Evolutionary conservation across 306 rosid genomes (phyloP).

Genomic region (Begonia fuchsioides): DNA sequence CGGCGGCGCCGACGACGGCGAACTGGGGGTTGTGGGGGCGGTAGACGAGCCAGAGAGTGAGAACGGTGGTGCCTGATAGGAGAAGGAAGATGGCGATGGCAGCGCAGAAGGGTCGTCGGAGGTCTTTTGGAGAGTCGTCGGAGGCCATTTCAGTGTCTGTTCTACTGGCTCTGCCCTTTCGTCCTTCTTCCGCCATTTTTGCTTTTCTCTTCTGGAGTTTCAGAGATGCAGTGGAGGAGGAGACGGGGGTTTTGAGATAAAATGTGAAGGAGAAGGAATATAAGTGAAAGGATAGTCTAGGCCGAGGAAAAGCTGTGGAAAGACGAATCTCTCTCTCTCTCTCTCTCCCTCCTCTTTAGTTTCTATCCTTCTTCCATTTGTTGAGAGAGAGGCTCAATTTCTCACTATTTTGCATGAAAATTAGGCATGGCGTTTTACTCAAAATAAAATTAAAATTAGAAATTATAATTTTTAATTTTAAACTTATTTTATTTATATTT

Average conservation of each 20-base stretch:
- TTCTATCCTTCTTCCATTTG: too few relatives aligned
- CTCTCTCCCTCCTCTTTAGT: too few relatives aligned
- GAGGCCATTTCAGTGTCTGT: neutral
- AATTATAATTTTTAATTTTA: too few relatives aligned
- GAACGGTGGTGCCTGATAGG: slow-evolving; percentile 30
- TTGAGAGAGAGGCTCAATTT: too few relatives aligned
- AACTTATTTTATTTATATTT: too few relatives aligned
- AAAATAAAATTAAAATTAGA: too few relatives aligned
- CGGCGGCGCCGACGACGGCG: slow-evolving; percentile 38
- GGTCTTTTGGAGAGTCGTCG: neutral
- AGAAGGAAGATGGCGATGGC: slow-evolving; percentile 46
- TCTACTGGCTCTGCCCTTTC: neutral
- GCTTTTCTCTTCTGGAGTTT: neutral
- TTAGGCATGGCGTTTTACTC: too few relatives aligned
- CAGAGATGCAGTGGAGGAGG: neutral
- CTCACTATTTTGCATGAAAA: too few relatives aligned
- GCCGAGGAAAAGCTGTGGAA: too few relatives aligned
- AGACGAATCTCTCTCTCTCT: too few relatives aligned
- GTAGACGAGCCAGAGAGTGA: slow-evolving; percentile 68
- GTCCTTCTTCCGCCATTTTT: neutral
- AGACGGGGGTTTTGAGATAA: neutral
- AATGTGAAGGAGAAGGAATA: neutral
- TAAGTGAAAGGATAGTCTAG: too few relatives aligned
- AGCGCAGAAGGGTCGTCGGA: slow-evolving; percentile 16
- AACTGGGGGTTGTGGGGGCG: slow-evolving; percentile 56